Conservation (phyloP, 192 early-diverging fungal genomes). For the Mortierella hygrophila region DNA sequence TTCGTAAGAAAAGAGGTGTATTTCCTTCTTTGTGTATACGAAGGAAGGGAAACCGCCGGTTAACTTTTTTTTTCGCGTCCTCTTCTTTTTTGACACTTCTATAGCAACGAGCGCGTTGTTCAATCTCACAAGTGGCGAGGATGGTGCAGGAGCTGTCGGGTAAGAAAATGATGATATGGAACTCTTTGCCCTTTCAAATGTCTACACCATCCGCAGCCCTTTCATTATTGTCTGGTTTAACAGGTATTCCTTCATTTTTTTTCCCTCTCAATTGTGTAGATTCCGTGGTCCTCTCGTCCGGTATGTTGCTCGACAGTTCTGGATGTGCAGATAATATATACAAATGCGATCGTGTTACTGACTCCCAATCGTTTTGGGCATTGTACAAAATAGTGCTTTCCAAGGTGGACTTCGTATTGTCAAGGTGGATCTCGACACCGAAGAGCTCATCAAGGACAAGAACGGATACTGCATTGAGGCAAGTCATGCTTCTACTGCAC, state of each 20-base stretch:
- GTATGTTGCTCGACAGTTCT: background rate
- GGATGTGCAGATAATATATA: too few relatives aligned
- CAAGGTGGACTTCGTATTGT: conserved; percentile 56
- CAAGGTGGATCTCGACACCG: conserved; percentile 64
- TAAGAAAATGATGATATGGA: conserved; percentile 10
- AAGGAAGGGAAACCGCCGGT: too few relatives aligned
- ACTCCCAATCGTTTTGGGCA: background rate
- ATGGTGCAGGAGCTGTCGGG: conserved; percentile 76
- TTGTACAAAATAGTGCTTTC: conserved; percentile 19
- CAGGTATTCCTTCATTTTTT: background rate
- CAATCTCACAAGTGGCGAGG: conserved; percentile 59
- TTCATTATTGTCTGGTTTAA: background rate
- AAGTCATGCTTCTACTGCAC: background rate
- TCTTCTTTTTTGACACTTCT: background rate
- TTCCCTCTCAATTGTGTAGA: background rate
- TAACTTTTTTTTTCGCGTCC: background rate
- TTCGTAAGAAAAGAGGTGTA: too few relatives aligned
- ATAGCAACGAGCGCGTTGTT: conserved; percentile 47
- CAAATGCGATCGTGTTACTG: too few relatives aligned
- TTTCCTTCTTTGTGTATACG: too few relatives aligned
- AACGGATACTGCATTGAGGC: conserved; percentile 60
- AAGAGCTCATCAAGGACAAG: conserved; percentile 60
- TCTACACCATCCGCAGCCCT: conserved; percentile 11
- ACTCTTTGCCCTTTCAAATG: too few relatives aligned
- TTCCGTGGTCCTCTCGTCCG: conserved; percentile 17